Evolutionary conservation across 305 asterid species (phyloP).

Genomic region (Fraxinus ornus): DNA sequence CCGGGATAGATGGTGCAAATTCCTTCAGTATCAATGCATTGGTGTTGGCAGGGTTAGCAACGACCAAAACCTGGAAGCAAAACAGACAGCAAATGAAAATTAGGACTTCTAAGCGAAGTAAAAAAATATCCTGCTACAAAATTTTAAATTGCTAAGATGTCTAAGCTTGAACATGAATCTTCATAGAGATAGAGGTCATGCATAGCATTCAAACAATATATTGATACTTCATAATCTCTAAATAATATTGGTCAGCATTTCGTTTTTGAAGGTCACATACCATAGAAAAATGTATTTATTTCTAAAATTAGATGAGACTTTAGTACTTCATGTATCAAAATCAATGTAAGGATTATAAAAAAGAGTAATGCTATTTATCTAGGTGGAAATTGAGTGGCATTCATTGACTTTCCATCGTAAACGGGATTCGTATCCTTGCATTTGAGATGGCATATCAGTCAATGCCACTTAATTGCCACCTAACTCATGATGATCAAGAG

Average conservation of each 20-base stretch:
- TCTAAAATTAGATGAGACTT: background rate
- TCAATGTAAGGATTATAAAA: background rate
- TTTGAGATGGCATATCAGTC: background rate
- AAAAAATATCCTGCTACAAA: background rate
- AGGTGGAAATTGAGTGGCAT: background rate
- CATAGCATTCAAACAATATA: background rate
- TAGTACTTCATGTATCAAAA: background rate
- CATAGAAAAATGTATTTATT: background rate
- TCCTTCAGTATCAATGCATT: slow-evolving; percentile 91
- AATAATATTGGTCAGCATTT: background rate
- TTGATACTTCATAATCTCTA: background rate
- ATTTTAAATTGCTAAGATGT: background rate
- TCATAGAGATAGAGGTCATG: background rate
- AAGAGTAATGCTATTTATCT: background rate
- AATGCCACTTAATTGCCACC: background rate
- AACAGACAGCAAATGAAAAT: slow-evolving; percentile 1
- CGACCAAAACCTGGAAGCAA: slow-evolving; percentile 74
- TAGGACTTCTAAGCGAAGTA: background rate
- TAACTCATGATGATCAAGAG: background rate
- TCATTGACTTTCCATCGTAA: background rate
- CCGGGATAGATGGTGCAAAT: slow-evolving; percentile 87
- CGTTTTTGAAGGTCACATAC: background rate
- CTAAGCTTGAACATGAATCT: background rate
- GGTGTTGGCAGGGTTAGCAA: slow-evolving; percentile 98
- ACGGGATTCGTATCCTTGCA: background rate